Conservation (phyloP, 2,329 filamentous ascomycete species). For the Trichoderma arundinaceum region DNA sequence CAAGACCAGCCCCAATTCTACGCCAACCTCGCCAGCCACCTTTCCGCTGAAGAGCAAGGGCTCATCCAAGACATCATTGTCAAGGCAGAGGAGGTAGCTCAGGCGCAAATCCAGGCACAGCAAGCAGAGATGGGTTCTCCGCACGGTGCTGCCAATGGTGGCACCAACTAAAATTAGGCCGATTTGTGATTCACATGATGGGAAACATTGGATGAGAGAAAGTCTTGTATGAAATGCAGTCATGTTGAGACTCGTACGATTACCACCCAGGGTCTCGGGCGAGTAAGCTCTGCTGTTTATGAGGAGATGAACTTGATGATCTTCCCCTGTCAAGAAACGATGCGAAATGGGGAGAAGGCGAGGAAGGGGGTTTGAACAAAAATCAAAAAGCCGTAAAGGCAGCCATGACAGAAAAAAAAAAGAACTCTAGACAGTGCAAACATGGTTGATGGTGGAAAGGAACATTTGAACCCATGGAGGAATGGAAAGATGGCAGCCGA, state of each 20-base stretch:
- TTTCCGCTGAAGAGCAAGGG: slow-evolving; percentile 79
- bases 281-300: slow-evolving; percentile 22
- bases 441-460: slow-evolving; percentile 5
- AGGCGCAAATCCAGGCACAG: slow-evolving; percentile 34
- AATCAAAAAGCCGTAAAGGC: neutral
- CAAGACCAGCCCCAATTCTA: slow-evolving; percentile 91
- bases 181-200: slow-evolving; percentile 5
- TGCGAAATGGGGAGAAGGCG: neutral
- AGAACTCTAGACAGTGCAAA: slow-evolving; percentile 30
- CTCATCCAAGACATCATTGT: slow-evolving; percentile 82
- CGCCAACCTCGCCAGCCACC: slow-evolving; percentile 74
- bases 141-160: slow-evolving; percentile 26
- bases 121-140: slow-evolving; percentile 35
- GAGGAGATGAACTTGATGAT: slow-evolving; percentile 31
- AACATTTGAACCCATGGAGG: neutral
- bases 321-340: slow-evolving; percentile 17
- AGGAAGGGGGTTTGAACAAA: neutral
- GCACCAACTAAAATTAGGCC: slow-evolving; percentile 30
- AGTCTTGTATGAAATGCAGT: slow-evolving; percentile 12
- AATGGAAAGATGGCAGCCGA: neutral
- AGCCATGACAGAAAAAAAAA: neutral
- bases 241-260: slow-evolving; percentile 11
- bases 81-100: slow-evolving; percentile 54
- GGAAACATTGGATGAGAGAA: slow-evolving; percentile 12
- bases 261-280: slow-evolving; percentile 9